Conservation (phyloP, 345 rosid genomes). For the Cardiospermum halicacabum region DNA sequence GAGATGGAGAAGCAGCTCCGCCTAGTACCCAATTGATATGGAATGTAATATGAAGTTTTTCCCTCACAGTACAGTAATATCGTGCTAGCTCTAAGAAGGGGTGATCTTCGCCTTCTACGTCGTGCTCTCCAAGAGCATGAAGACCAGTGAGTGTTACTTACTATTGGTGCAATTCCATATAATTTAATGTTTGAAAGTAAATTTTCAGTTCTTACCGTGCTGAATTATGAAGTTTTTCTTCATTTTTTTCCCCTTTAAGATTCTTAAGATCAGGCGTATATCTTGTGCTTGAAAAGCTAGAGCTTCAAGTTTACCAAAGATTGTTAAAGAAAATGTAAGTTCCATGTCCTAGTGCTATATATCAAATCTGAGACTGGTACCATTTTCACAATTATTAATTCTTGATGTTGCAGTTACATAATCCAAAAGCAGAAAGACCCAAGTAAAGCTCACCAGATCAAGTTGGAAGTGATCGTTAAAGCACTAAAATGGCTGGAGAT, state of each 20-base stretch:
- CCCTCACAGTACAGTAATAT: conserved; percentile 63
- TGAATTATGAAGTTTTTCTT: conserved; percentile 5
- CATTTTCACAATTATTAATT: conserved; percentile 1
- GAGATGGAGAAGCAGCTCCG: background rate
- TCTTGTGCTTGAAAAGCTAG: conserved; percentile 94
- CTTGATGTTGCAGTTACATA: conserved; percentile 49
- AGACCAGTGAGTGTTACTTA: conserved; percentile 50
- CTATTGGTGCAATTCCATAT: conserved; percentile 1
- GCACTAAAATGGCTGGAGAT: conserved; percentile 90
- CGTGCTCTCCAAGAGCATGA: conserved; percentile 83
- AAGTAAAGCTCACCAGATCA: conserved; percentile 90
- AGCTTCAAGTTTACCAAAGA: conserved; percentile 96
- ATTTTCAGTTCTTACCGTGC: background rate
- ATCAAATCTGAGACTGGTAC: background rate
- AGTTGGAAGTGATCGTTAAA: conserved; percentile 83
- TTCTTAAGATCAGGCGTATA: conserved; percentile 93
- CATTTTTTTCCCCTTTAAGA: conserved; percentile 33
- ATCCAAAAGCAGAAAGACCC: conserved; percentile 83
- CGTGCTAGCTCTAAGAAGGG: conserved; percentile 63
- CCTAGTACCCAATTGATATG: background rate
- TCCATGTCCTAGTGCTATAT: background rate
- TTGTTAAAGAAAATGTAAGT: conserved; percentile 87
- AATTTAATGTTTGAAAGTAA: background rate
- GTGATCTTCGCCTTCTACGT: conserved; percentile 90
- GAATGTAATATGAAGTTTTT: conserved; percentile 24